Base-by-base conservation (phyloP, 345 rosid species). In the Lumnitzera littorea region DNA sequence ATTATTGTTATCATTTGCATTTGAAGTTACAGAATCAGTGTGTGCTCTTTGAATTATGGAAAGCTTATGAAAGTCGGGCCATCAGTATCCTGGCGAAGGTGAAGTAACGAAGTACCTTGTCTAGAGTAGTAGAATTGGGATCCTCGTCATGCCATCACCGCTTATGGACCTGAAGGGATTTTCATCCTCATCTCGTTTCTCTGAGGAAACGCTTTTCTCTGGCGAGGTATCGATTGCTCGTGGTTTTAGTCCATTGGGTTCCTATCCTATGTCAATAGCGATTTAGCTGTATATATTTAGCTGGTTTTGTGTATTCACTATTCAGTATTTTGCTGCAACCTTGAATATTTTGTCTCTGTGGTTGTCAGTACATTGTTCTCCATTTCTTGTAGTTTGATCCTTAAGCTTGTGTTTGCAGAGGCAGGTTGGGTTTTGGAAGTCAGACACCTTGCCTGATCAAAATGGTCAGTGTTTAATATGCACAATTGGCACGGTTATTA, bases 401-500 rank as follows among this genome's bases (percentile, higher is more conserved):
- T 72, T 49, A 58, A 60, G 61, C 69, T 24, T 67, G 27, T 48
- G 50, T 8, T 77, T 56, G 70, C 78, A 76, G 79, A 66, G 75
- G 64, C 78, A 74, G 66, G 71, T 79, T 15, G 81, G 81, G 41
- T 75, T 75, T 61, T 77, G 80, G 81, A 83, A 70, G 67, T 64
- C 73, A 15, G 75, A 79, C 54, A 43, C 67, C 24, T 14, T 62
- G 62, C 67, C 69, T 51, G 77, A 70, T 65, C 74, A 58, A 31
- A 63, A 62, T 55, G 79, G 82, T 80, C 50, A 71, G 88, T 77
- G 57, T 56, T 24, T 41, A 48, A 46, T 47, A 15, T 31, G 53
- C 41, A 41, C 51, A 57, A 46, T 15, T 62, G 43, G 11, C 53
- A 43, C 12, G 7, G 41, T 50, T 54, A 47, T 57, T 59, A 52